These are phyloP conservation scores for Penicillium decumbens DNA, from an alignment of 2,329 filamentous ascomycete genomes.

Conservation along the genomic window DNA sequence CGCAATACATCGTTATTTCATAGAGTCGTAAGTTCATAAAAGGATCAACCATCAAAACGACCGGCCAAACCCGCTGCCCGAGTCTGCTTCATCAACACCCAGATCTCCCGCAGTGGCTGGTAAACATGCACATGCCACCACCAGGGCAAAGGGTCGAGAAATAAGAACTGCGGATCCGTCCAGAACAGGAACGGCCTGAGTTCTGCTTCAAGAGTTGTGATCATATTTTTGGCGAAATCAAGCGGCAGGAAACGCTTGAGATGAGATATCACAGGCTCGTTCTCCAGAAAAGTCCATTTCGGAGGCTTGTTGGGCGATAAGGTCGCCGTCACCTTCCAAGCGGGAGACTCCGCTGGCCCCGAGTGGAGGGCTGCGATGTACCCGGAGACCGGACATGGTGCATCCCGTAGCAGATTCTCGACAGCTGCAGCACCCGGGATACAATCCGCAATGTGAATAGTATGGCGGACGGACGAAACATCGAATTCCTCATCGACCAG, in stretches of 20 bases:
- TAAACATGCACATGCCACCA: conserved; percentile 56
- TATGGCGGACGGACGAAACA: conserved; percentile 30
- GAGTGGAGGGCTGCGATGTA: conserved; percentile 28
- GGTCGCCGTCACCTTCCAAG: conserved; percentile 6
- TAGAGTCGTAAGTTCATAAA: not conserved
- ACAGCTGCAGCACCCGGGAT: conserved; percentile 27
- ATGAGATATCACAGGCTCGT: not conserved
- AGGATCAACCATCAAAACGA: not conserved
- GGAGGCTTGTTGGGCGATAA: conserved; percentile 8
- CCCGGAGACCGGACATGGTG: conserved; percentile 20
- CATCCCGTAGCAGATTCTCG: conserved; percentile 30
- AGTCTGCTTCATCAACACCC: conserved; percentile 40
- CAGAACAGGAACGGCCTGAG: conserved; percentile 44
- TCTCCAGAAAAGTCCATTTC: not conserved
- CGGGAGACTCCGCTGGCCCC: conserved; percentile 8
- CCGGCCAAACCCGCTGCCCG: conserved; percentile 33
- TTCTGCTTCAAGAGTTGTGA: conserved; percentile 6
- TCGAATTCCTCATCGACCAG: conserved; percentile 51
- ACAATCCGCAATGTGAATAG: conserved; percentile 33
- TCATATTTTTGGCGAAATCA: not conserved
- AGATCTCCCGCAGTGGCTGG: conserved; percentile 44
- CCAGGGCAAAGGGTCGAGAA: conserved; percentile 54
- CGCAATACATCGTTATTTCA: conserved; percentile 3
- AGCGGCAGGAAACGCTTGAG: conserved; percentile 3
- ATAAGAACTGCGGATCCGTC: conserved; percentile 53